Evolutionary conservation across 192 early-diverging fungal genomes (phyloP), one percentile per base, ranked within the genome.

Genomic region (Rhizophagus sp.): DNA sequence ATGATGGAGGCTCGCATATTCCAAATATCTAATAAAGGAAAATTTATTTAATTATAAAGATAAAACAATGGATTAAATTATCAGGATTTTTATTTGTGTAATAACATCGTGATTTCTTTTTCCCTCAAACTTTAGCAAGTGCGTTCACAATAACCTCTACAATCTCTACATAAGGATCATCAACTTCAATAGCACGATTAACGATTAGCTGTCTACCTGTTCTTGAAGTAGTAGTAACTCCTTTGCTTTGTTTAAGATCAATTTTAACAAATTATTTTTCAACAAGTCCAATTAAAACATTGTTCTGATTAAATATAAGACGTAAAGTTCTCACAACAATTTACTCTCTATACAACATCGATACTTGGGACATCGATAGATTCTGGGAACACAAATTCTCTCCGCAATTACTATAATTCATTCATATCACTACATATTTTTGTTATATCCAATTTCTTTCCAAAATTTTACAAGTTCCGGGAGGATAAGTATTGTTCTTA

Each of bases 11-110:
- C 24, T 41, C 68, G 68, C 36, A 44, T 70, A 70, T 19, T 66
- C 65, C 65, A 66, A 30, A 15, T 66, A 66, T n/a, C 65, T 66
- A 65, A 65, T 30, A 65, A 30, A 64, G n/a, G 4, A 15, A 65
- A 65, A n/a, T 12, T 65, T 30, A 22, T 62, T n/a, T 24, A 24
- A 63, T 9, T 24, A 19, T 63, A 24, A 30, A 65, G 11, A 30
- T 30, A 25, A 65, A 65, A 30, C 24, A 65, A 15, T 3, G 25
- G 10, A 41, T 30, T 69, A n/a, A 69, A 22, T 36, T 36, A 39
- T 36, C 22, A 36, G 39, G 19, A 19, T 34, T 19, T 34, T 69
- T 69, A 69, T 36, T 19, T 69, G 34, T 34, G 12, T 22, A 69
- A 27, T 34, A 69, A 34, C 67, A 5, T 36, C 15, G 41, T 69